Evolutionary conservation across 2,329 filamentous ascomycete species (phyloP).

Genomic region (Mycocentrospora acerina): DNA sequence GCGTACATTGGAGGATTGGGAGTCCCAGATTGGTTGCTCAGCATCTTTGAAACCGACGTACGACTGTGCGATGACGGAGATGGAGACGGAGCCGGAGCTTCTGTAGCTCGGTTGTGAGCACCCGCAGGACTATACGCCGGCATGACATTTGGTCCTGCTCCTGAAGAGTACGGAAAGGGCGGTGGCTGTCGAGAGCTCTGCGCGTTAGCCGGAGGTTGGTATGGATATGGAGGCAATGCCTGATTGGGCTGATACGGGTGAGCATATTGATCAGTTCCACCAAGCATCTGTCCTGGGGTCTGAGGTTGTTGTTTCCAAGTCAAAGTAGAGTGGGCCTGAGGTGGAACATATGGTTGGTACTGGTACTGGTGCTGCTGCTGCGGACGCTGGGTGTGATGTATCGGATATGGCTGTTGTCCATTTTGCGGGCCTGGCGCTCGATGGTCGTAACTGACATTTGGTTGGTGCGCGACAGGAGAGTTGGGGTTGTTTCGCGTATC

Average conservation of each 20-base stretch:
- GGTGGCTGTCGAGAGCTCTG: conserved; percentile 20
- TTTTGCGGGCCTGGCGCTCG: conserved; percentile 26
- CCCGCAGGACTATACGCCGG: conserved; percentile 10
- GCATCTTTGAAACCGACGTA: conserved; percentile 35
- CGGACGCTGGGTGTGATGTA: conserved; percentile 22
- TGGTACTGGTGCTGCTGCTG: conserved; percentile 18
- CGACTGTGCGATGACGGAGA: conserved; percentile 34
- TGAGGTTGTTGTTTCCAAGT: conserved; percentile 27
- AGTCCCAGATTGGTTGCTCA: conserved; percentile 32
- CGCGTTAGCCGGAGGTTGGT: conserved; percentile 12
- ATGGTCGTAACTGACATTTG: conserved; percentile 40
- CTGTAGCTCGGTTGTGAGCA: conserved; percentile 21
- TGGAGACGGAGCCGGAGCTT: conserved; percentile 4
- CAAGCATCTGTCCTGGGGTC: conserved; percentile 18
- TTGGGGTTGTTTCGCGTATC: conserved; percentile 40
- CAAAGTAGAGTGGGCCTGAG: conserved; percentile 23
- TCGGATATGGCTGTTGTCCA: conserved; percentile 18
- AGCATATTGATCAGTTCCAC: conserved; percentile 30
- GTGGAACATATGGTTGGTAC: conserved; percentile 33
- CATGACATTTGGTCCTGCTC: conserved; percentile 13
- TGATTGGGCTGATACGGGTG: conserved; percentile 21
- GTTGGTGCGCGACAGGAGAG: conserved; percentile 41
- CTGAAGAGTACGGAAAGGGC: conserved; percentile 22
- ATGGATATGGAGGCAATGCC: conserved; percentile 28
- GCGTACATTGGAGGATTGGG: conserved; percentile 43